Percentiles rank a stretch among this genome's conserved stretches.
Conservation (phyloP, 1,284 basidiomycete species). For the Mycena sp. region DNA sequence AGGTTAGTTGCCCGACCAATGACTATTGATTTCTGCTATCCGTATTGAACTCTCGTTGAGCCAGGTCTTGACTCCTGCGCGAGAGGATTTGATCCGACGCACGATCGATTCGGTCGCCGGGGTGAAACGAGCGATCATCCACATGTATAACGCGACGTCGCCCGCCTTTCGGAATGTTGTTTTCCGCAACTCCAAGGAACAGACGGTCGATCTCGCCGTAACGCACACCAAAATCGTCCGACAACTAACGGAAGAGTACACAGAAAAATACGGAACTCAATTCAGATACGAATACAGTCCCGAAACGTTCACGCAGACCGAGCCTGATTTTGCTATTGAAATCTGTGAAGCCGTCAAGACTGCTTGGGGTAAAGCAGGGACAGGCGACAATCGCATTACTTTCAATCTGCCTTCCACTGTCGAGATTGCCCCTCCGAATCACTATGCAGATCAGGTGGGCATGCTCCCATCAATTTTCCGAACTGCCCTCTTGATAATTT, state of each 20-base stretch:
- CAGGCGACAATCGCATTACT: conserved; percentile 87
- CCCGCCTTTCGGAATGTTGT: conserved; percentile 95
- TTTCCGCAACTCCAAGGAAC: conserved; percentile 91
- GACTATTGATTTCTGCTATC: neutral
- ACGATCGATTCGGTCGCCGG: conserved; percentile 94
- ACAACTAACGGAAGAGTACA: conserved; percentile 86
- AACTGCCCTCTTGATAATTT: conserved; percentile 24
- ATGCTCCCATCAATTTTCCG: conserved; percentile 10
- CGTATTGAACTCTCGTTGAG: conserved; percentile 41
- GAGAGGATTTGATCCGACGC: conserved; percentile 93
- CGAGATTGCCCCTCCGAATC: conserved; percentile 97
- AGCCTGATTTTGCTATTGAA: conserved; percentile 93
- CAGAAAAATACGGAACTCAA: conserved; percentile 85
- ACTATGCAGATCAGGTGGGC: conserved; percentile 93
- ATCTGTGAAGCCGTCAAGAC: conserved; percentile 95
- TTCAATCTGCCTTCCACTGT: conserved; percentile 99
- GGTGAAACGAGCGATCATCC: conserved; percentile 92
- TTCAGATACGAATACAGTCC: conserved; percentile 99
- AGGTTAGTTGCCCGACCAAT: conserved; percentile 65
- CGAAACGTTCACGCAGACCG: conserved; percentile 98
- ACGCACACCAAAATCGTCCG: conserved; percentile 91
- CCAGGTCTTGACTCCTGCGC: conserved; percentile 94
- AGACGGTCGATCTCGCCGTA: conserved; percentile 91
- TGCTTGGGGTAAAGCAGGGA: conserved; percentile 87
- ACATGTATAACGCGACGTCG: conserved; percentile 99